Base-by-base conservation (phyloP, 495 filamentous ascomycete species). In the Trichoderma virens region DNA sequence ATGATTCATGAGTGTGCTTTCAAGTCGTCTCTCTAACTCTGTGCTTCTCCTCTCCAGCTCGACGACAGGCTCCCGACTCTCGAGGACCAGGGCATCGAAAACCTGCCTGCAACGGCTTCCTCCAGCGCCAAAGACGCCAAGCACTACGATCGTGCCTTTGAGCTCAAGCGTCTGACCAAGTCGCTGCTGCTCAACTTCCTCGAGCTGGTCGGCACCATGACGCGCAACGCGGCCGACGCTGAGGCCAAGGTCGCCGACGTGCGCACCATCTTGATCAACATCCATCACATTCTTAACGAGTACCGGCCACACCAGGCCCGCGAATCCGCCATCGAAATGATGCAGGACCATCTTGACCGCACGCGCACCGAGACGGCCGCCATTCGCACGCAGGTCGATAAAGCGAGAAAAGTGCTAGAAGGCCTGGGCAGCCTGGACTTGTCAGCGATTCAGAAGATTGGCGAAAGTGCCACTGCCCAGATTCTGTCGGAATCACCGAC, bases 301-400 rank as follows among this genome's bases (percentile, higher is more conserved):
- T 98, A 97, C 74, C 87, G 94, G 27, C 95, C 94, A 2, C 94
- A 98, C 73, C 95, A 98, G 74, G 92, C 93, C 28, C 79, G 94
- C 41, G 95, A 98, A 76, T 92, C 87, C 32, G 78, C 98, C 51
- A 95, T 97, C 30, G 72, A 87, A 70, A 85, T 94, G 82, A 94
- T 98, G 92, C 91, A 97, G 76, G 89, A 90, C 68, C 89, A 94
- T 71, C 73, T 97, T 38, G 85, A 89, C 66, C 80, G 77, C 65
- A 87, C 85, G 64, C 84, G 83, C 66, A 83, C 81, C n/a, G 93
- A 98, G 76, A 92, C 90, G 1, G 81, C 90, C 32, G 84, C 87
- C 41, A 89, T 96, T 66, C 79, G 83, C 62, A 83, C 82, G 70
- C 85, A 88, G 63, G 89, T 88, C 66, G 85, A 82, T 51, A 89